Conservation (phyloP, 2,329 filamentous ascomycete species). For the Ceratocystiopsis brevicomis region DNA sequence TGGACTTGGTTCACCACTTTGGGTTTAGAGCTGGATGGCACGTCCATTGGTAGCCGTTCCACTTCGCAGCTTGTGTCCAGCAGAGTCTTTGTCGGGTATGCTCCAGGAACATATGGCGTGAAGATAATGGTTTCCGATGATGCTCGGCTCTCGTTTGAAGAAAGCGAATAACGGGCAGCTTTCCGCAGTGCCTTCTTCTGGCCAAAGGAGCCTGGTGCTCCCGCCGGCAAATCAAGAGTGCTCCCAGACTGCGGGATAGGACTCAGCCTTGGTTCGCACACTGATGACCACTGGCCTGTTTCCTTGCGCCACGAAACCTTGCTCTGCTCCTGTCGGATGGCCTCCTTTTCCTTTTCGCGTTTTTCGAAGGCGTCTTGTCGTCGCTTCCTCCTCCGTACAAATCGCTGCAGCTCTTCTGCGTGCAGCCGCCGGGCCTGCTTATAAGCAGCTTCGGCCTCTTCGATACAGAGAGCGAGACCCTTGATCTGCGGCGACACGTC, state of each 20-base stretch:
- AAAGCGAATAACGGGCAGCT: conserved; percentile 1
- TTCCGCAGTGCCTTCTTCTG: no score
- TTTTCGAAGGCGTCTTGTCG: conserved; percentile 23
- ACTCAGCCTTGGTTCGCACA: conserved; percentile 28
- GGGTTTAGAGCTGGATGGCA: no score
- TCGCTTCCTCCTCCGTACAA: conserved; percentile 11
- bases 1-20: no score
- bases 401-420: conserved; percentile 14
- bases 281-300: conserved; percentile 31
- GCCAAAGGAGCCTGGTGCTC: no score
- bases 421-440: conserved; percentile 25
- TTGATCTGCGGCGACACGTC: conserved; percentile 10
- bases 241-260: conserved; percentile 27
- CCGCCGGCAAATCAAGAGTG: background rate
- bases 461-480: conserved; percentile 16
- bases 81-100: no score
- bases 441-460: conserved; percentile 17
- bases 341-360: conserved; percentile 23
- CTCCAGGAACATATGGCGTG: conserved; percentile 11
- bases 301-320: conserved; percentile 25
- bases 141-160: conserved; percentile 3
- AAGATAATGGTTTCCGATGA: conserved; percentile 22
- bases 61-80: no score
- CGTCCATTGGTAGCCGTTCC: no score
- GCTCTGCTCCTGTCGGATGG: conserved; percentile 15